phyloP scores from a whole-genome alignment of 2,329 filamentous ascomycete species.

The Myotisia sp. region DNA sequence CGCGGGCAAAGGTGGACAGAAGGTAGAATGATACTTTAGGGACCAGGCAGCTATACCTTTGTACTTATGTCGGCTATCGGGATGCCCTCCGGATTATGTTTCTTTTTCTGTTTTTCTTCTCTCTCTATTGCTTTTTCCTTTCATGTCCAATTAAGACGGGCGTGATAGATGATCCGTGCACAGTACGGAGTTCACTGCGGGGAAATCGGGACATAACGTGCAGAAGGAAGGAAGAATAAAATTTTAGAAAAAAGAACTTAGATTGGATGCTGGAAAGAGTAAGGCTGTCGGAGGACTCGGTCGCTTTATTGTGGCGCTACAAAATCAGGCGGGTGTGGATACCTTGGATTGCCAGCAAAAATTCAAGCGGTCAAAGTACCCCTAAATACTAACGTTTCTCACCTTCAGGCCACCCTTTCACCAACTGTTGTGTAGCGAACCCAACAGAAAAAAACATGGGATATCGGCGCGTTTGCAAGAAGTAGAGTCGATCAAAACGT shows the following conservation, averaged over 20 bases:
- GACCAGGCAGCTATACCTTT: slow-evolving; percentile 1
- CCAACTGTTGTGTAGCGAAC: slow-evolving; percentile 4
- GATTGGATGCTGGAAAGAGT: background rate
- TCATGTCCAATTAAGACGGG: slow-evolving; percentile 4
- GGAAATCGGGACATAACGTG: slow-evolving; percentile 3
- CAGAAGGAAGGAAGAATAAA: slow-evolving; percentile 2
- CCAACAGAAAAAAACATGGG: slow-evolving; percentile 1
- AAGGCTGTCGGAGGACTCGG: slow-evolving; percentile 1
- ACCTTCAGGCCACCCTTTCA: slow-evolving; percentile 4
- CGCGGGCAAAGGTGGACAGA: no score
- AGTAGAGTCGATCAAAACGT: no score
- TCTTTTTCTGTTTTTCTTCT: slow-evolving; percentile 4
- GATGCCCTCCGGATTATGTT: no score
- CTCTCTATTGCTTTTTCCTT: slow-evolving; percentile 10
- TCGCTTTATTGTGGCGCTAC: slow-evolving; percentile 4
- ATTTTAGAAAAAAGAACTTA: slow-evolving; percentile 1
- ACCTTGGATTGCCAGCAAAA: slow-evolving; percentile 2
- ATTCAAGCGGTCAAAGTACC: slow-evolving; percentile 5
- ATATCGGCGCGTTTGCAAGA: slow-evolving; percentile 2
- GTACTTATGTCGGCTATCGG: slow-evolving; percentile 7
- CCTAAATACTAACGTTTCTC: background rate
- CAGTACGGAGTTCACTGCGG: slow-evolving; percentile 6
- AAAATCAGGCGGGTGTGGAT: slow-evolving; percentile 6
- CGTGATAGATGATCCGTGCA: slow-evolving; percentile 11
- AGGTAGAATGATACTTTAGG: no score